Percentiles rank a stretch among this genome's conserved stretches.
Evolutionary conservation across 148 eudicot genomes (phyloP).

Genomic region (Spergularia bocconei): DNA sequence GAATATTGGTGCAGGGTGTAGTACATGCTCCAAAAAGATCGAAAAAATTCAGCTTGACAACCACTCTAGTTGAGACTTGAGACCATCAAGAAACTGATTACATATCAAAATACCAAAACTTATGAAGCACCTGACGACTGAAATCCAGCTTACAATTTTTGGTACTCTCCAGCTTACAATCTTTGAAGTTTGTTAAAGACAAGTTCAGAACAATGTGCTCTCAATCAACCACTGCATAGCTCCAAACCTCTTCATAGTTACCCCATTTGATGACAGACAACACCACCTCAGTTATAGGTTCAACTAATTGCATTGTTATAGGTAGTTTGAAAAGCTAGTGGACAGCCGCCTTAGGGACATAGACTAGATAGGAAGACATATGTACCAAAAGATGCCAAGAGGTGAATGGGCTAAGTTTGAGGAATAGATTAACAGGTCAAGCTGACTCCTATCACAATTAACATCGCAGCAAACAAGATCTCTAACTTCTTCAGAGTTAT

Average conservation of each 20-base stretch:
- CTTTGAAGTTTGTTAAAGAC: constrained; percentile 5
- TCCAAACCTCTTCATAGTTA: not conserved
- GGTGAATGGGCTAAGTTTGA: not conserved
- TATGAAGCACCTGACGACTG: constrained; percentile 5
- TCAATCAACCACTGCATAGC: not conserved
- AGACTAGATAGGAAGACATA: not conserved
- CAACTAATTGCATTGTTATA: not conserved
- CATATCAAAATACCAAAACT: not conserved
- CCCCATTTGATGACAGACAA: not conserved
- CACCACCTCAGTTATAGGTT: not conserved
- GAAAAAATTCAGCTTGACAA: not conserved
- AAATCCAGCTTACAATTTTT: constrained; percentile 6
- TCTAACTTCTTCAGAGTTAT: not conserved
- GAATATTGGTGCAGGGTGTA: not conserved
- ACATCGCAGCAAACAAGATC: not conserved
- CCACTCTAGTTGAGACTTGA: not conserved
- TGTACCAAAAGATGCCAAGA: not conserved
- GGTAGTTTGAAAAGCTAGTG: not conserved
- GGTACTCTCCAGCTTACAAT: constrained; percentile 1
- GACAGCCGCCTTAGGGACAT: not conserved
- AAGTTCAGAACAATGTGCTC: not conserved
- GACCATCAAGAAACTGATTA: not conserved
- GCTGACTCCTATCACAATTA: constrained; percentile 2
- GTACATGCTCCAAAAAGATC: not conserved
- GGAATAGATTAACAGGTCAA: constrained; percentile 11